phyloP scores from a whole-genome alignment of 225 moss, liverwort and hornwort species.

The Neckera pumila region DNA sequence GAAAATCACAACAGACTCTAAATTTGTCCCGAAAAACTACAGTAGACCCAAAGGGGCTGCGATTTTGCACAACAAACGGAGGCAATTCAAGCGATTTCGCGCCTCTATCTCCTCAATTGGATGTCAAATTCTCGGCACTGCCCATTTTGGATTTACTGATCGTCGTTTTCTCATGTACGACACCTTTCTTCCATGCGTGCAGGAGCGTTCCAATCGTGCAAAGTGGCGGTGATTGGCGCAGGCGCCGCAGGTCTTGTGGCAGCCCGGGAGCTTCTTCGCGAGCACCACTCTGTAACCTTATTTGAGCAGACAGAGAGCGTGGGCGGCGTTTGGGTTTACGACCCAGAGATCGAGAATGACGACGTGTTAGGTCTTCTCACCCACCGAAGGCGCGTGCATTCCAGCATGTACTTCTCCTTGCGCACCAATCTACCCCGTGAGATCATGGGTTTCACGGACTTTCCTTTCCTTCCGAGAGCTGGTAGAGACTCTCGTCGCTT shows the following conservation, averaged over 20 bases:
- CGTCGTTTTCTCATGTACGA: background rate
- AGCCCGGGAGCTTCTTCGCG: conserved; percentile 62
- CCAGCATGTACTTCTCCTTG: conserved; percentile 68
- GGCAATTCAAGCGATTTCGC: background rate
- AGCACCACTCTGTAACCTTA: conserved; percentile 49
- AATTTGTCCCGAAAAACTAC: background rate
- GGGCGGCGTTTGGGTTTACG: conserved; percentile 82
- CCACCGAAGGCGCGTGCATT: conserved; percentile 50
- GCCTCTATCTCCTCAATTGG: background rate
- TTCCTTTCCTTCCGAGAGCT: conserved; percentile 51
- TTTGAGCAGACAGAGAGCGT: conserved; percentile 54
- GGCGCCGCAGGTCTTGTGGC: conserved; percentile 77
- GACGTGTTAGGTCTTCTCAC: conserved; percentile 31
- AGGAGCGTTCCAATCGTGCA: background rate
- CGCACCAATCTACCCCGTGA: conserved; percentile 86
- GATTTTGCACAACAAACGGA: background rate
- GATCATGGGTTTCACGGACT: conserved; percentile 67
- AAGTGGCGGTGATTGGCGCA: conserved; percentile 84
- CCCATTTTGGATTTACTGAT: background rate
- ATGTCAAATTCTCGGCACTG: background rate
- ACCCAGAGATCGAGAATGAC: conserved; percentile 45
- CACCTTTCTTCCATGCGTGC: background rate
- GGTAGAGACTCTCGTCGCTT: conserved; percentile 57
- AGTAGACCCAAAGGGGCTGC: background rate
- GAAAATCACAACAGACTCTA: background rate